Conservation (phyloP, 2,329 filamentous ascomycete genomes). For the Claviceps arundinis region DNA sequence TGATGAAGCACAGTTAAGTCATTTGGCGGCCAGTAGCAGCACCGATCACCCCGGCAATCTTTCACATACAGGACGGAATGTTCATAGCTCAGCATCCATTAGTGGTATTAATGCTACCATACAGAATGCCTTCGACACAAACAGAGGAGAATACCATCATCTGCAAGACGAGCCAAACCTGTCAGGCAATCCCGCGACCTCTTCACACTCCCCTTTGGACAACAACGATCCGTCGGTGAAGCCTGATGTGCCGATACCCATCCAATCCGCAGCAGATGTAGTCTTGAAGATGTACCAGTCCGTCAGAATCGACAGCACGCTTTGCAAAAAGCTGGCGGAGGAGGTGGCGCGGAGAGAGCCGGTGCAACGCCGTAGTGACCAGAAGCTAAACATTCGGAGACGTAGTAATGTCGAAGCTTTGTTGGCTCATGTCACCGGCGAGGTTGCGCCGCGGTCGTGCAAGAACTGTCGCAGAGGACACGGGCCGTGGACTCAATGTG, state of each 20-base stretch:
- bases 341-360: slow-evolving; percentile 36
- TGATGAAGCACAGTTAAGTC: slow-evolving; percentile 1
- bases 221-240: slow-evolving; percentile 2
- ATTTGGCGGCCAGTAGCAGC: background rate
- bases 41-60: slow-evolving; percentile 6
- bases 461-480: slow-evolving; percentile 49
- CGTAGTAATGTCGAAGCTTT: slow-evolving; percentile 48
- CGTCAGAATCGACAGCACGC: slow-evolving; percentile 37
- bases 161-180: background rate
- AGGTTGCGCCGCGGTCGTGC: slow-evolving; percentile 33
- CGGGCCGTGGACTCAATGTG: slow-evolving; percentile 44
- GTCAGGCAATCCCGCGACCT: background rate
- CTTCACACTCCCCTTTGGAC: background rate
- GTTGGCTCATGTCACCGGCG: slow-evolving; percentile 43
- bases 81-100: slow-evolving; percentile 4
- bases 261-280: slow-evolving; percentile 31
- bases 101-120: background rate
- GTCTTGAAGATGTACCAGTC: slow-evolving; percentile 29
- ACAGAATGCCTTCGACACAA: background rate
- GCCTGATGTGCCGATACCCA: background rate
- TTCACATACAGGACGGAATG: slow-evolving; percentile 5
- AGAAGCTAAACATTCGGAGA: slow-evolving; percentile 40
- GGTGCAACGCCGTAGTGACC: slow-evolving; percentile 38
- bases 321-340: slow-evolving; percentile 39
- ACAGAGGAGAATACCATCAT: background rate